Conservation (phyloP, 768 basidiomycete genomes). For the Mycena vulgaris region DNA sequence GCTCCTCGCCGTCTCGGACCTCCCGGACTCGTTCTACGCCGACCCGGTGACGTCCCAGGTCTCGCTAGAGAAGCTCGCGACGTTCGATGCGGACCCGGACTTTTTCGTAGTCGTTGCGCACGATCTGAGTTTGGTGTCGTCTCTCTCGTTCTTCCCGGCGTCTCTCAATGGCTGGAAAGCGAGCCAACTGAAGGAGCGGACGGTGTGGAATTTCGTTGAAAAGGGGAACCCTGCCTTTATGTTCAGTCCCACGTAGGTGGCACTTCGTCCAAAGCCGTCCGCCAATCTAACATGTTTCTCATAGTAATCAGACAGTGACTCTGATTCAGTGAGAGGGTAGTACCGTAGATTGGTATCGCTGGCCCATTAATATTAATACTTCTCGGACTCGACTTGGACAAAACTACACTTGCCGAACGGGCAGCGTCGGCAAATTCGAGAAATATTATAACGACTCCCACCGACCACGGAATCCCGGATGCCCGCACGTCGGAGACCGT, state of each 20-base stretch:
- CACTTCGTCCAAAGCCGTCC: not conserved
- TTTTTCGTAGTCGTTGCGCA: conserved; percentile 36
- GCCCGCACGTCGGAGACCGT: too few species aligned
- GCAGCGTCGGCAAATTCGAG: too few species aligned
- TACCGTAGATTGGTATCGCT: too few species aligned
- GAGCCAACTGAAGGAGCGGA: conserved; percentile 11
- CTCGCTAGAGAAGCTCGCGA: conserved; percentile 30
- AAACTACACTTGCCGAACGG: too few species aligned
- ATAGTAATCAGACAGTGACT: too few species aligned
- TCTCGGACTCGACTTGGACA: too few species aligned
- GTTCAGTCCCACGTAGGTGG: conserved; percentile 18
- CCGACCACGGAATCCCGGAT: too few species aligned
- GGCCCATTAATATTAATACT: too few species aligned
- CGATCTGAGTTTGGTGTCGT: conserved; percentile 18
- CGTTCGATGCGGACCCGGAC: conserved; percentile 36
- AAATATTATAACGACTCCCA: too few species aligned
- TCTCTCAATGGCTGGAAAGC: conserved; percentile 30
- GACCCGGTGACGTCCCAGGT: conserved; percentile 24
- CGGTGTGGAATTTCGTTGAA: conserved; percentile 32
- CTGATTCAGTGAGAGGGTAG: too few species aligned
- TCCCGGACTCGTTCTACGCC: conserved; percentile 17
- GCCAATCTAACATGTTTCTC: too few species aligned
- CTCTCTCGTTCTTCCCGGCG: conserved; percentile 22
- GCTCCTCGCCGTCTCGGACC: conserved; percentile 26
- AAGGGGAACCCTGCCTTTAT: conserved; percentile 9